These are phyloP conservation scores for Datisca glomerata DNA, from an alignment of 306 rosid species.

Conservation along the genomic window DNA sequence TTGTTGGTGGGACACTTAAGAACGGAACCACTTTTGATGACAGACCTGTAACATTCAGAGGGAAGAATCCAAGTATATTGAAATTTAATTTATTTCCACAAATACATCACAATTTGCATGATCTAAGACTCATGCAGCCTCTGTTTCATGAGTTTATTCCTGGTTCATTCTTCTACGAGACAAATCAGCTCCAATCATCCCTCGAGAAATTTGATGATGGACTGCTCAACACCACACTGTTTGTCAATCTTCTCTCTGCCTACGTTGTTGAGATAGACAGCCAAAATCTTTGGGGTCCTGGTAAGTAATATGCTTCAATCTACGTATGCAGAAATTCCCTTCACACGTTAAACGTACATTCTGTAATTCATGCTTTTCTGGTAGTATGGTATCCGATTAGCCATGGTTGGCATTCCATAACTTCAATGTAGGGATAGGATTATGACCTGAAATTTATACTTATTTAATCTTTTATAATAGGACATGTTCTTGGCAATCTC, in stretches of 20 bases:
- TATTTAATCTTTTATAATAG: too few species aligned
- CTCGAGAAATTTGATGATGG: conserved; percentile 71
- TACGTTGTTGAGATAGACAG: conserved; percentile 74
- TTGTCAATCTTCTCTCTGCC: conserved; percentile 68
- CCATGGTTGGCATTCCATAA: too few species aligned
- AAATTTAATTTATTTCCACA: conserved; percentile 77
- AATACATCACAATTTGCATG: conserved; percentile 50
- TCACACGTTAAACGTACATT: too few species aligned
- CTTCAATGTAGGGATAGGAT: too few species aligned
- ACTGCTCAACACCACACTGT: conserved; percentile 63
- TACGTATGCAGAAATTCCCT: too few species aligned
- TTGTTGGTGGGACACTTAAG: conserved; percentile 62
- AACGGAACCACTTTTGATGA: conserved; percentile 58
- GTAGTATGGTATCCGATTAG: too few species aligned
- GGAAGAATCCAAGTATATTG: conserved; percentile 50
- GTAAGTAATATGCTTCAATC: conserved; percentile 47
- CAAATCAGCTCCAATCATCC: conserved; percentile 55
- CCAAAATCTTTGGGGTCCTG: conserved; percentile 71
- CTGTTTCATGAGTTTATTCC: conserved; percentile 85
- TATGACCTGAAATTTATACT: too few species aligned
- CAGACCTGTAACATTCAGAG: conserved; percentile 82
- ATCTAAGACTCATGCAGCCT: conserved; percentile 82
- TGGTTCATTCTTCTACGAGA: conserved; percentile 55
- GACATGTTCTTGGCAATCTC: too few species aligned
- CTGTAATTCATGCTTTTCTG: too few species aligned